phyloP scores from a whole-genome alignment of 106 monocot genomes.

The Phalaenopsis aphrodite region DNA sequence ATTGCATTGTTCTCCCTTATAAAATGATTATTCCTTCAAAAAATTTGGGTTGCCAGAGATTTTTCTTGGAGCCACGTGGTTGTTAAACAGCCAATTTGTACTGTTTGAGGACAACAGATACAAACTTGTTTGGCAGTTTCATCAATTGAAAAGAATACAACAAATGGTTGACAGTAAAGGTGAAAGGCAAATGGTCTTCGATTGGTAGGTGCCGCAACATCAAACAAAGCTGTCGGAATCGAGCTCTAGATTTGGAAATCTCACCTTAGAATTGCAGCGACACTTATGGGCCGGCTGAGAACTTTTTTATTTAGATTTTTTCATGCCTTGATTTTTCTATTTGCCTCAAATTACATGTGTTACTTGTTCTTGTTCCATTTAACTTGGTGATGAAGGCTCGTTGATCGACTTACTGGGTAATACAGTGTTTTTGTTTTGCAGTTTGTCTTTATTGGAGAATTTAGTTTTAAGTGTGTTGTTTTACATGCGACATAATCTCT shows the following conservation, averaged over 20 bases:
- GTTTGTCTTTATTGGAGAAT: not conserved
- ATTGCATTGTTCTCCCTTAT: not conserved
- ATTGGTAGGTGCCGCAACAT: not conserved
- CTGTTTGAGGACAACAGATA: not conserved
- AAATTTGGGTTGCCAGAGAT: not conserved
- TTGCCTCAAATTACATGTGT: too few species aligned
- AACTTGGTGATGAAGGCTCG: too few species aligned
- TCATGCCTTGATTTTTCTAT: too few species aligned
- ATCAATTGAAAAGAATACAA: not conserved
- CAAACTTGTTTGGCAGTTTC: not conserved
- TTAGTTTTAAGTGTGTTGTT: not conserved
- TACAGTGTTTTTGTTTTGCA: not conserved
- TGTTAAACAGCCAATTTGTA: not conserved
- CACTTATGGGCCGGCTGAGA: not conserved
- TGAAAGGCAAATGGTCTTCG: not conserved
- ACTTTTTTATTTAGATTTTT: too few species aligned
- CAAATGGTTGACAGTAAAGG: not conserved
- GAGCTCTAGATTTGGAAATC: not conserved
- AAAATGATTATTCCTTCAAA: not conserved
- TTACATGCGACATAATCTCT: too few species aligned
- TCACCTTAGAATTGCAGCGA: not conserved
- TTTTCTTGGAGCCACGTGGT: too few species aligned
- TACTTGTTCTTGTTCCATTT: too few species aligned
- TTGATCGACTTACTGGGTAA: too few species aligned
- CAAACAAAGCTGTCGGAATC: not conserved